Conservation (phyloP, 345 rosid species). For the Populus euphratica region DNA sequence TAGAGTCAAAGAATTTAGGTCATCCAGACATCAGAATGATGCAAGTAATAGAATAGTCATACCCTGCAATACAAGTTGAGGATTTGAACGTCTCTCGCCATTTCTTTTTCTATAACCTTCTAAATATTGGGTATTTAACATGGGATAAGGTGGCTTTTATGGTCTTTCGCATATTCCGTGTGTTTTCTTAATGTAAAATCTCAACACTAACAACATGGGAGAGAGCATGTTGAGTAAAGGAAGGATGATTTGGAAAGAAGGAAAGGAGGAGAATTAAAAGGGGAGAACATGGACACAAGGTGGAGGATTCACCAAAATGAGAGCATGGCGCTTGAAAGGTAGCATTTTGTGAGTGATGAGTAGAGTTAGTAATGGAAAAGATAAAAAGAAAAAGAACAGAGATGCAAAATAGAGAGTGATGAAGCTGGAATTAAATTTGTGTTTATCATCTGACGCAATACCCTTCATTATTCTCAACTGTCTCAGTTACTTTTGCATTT, state of each 20-base stretch:
- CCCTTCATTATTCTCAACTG: slow-evolving; percentile 88
- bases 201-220: background rate
- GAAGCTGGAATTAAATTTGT: slow-evolving; percentile 64
- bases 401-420: slow-evolving; percentile 21
- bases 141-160: slow-evolving; percentile 6
- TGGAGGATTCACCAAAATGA: slow-evolving; percentile 37
- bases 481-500: slow-evolving; percentile 94
- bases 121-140: background rate
- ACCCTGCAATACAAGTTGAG: background rate
- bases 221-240: slow-evolving; percentile 15
- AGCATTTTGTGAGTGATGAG: slow-evolving; percentile 53
- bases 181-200: slow-evolving; percentile 10
- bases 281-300: slow-evolving; percentile 39
- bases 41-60: too few species aligned
- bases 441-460: slow-evolving; percentile 80
- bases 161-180: background rate
- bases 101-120: background rate
- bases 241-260: slow-evolving; percentile 11
- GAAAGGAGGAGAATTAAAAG: slow-evolving; percentile 40
- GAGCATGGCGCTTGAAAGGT: slow-evolving; percentile 55
- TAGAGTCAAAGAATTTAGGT: too few species aligned
- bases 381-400: background rate
- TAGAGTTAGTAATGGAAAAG: slow-evolving; percentile 20
- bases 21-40: too few species aligned
- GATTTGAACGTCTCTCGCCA: background rate